These are phyloP conservation scores for Silene vulgaris DNA, from an alignment of 179 eudicot genomes.

Conservation along the genomic window DNA sequence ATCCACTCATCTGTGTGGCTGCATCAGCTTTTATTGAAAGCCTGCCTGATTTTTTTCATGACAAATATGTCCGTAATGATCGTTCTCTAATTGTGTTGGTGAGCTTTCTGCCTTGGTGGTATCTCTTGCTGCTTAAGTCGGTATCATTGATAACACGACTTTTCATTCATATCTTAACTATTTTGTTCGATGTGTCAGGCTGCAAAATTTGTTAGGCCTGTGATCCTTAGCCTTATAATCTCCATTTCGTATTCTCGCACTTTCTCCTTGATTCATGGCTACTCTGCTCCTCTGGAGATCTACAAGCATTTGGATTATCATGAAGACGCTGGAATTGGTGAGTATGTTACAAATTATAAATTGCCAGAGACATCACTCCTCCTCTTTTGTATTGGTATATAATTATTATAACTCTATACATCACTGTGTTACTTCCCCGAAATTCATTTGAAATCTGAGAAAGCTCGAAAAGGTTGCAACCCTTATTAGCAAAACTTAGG, in stretches of 20 bases:
- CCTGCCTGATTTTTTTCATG: constrained; percentile 81
- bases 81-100: constrained; percentile 52
- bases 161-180: constrained; percentile 3
- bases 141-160: not conserved
- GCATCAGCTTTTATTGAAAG: constrained; percentile 89
- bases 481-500: not conserved
- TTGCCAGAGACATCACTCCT: not conserved
- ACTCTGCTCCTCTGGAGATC: constrained; percentile 89
- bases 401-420: not conserved
- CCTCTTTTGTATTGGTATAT: not conserved
- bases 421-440: not conserved
- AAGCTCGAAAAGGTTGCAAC: not conserved
- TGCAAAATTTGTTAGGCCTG: constrained; percentile 67
- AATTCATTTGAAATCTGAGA: not conserved
- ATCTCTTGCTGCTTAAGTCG: not conserved
- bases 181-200: constrained; percentile 44
- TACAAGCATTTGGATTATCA: constrained; percentile 95
- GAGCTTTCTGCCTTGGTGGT: constrained; percentile 18
- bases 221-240: constrained; percentile 71
- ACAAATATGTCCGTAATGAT: constrained; percentile 47
- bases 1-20: constrained; percentile 90
- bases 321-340: constrained; percentile 75
- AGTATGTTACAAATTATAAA: constrained; percentile 17
- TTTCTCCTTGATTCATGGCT: constrained; percentile 85
- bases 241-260: constrained; percentile 81